These are phyloP conservation scores for Gnaphalium uliginosum DNA, from an alignment of 129 eudicot genomes.

Conservation along the genomic window DNA sequence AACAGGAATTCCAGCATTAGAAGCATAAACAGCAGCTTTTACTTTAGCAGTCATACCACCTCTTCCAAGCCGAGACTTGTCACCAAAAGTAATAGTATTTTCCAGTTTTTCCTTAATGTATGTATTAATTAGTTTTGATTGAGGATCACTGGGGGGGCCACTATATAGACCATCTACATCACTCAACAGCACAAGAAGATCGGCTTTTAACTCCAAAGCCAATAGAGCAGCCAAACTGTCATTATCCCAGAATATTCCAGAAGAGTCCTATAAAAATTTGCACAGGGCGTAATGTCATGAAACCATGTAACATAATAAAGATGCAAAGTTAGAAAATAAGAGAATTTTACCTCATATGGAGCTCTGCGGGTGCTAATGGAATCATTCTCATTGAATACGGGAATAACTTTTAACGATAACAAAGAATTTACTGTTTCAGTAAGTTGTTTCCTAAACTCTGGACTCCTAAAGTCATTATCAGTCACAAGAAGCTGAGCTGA, in stretches of 20 bases:
- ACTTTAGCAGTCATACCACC: conserved; percentile 99
- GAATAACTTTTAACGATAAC: conserved; percentile 67
- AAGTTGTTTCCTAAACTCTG: conserved; percentile 76
- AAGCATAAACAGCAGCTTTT: conserved; percentile 95
- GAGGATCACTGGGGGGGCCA: conserved; percentile 93
- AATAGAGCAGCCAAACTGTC: conserved; percentile 93
- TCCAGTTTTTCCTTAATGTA: conserved; percentile 83
- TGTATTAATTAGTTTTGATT: conserved; percentile 73
- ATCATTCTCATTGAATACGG: conserved; percentile 91
- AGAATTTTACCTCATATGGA: conserved; percentile 76
- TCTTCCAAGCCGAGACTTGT: conserved; percentile 91
- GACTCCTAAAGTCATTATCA: conserved; percentile 88
- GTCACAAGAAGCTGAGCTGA: conserved; percentile 94
- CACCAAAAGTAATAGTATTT: conserved; percentile 85
- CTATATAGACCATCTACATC: conserved; percentile 96
- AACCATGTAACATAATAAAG: conserved; percentile 11
- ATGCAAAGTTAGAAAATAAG: conserved; percentile 10
- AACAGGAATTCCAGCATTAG: conserved; percentile 93
- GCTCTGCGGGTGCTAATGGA: conserved; percentile 92
- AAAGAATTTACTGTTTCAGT: conserved; percentile 74
- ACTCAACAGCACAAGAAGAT: conserved; percentile 89
- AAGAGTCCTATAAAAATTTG: conserved; percentile 61
- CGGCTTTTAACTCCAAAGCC: conserved; percentile 97
- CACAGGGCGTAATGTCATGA: background rate
- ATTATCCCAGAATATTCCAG: conserved; percentile 98